Evolutionary conservation across 2,329 filamentous ascomycete genomes (phyloP).

Genomic region (Trichoderma afroharzianum): DNA sequence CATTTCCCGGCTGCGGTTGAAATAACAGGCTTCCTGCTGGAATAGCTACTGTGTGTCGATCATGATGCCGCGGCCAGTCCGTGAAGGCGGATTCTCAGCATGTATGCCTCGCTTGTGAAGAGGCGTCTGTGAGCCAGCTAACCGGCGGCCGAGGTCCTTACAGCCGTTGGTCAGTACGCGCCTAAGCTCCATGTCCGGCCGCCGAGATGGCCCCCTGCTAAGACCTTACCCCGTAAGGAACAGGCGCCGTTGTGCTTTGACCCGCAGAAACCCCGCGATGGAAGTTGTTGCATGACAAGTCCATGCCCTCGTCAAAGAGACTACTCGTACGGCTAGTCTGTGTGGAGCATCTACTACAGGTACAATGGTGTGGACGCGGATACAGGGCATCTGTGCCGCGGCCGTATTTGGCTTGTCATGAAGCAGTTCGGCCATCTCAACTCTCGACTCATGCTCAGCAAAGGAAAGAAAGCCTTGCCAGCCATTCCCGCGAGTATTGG

Average conservation of each 20-base stretch:
- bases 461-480: neutral
- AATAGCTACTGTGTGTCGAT: constrained; percentile 1
- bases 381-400: constrained; percentile 12
- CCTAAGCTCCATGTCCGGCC: constrained; percentile 5
- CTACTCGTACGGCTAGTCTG: neutral
- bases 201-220: constrained; percentile 2
- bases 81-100: neutral
- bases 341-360: neutral
- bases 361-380: constrained; percentile 2
- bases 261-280: constrained; percentile 15
- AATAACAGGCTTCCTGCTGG: neutral
- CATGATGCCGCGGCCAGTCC: neutral
- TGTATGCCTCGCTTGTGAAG: neutral
- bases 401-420: constrained; percentile 3
- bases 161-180: constrained; percentile 25
- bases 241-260: constrained; percentile 15
- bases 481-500: neutral
- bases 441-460: neutral
- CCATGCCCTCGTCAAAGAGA: neutral
- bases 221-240: constrained; percentile 12
- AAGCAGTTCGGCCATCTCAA: neutral
- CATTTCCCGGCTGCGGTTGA: neutral
- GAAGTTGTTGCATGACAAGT: constrained; percentile 9
- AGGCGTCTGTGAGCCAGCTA: neutral
- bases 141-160: constrained; percentile 32